A percentile compares a stretch with the other conserved stretches of the same genome.
Conservation (phyloP, 768 basidiomycete genomes). For the Leccinum sublutescens region DNA sequence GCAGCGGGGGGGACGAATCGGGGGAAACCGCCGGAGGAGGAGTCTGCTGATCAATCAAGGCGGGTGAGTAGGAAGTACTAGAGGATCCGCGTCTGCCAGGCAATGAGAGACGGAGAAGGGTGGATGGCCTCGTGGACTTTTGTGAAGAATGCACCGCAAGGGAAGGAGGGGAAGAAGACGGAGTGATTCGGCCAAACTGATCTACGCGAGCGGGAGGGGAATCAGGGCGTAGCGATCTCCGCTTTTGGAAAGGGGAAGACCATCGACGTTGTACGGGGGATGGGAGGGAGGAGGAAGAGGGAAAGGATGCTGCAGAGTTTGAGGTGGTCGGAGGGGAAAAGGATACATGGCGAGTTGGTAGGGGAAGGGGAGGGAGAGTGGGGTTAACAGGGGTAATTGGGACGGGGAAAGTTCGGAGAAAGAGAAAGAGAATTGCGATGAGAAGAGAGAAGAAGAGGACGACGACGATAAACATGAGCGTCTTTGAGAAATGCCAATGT, state of each 20-base stretch:
- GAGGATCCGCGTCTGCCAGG: constrained; percentile 10
- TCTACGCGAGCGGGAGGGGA: neutral
- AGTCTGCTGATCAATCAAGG: neutral
- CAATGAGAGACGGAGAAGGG: constrained; percentile 9
- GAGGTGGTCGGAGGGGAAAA: neutral
- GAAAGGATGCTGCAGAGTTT: neutral
- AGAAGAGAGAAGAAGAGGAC: constrained; percentile 3
- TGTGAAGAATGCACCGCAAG: neutral
- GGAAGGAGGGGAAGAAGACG: neutral
- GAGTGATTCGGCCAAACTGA: constrained; percentile 6
- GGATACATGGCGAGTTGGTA: constrained; percentile 20
- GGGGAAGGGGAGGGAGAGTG: neutral
- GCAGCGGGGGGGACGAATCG: constrained; percentile 1
- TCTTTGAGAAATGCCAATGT: too few relatives aligned
- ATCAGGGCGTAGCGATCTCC: neutral
- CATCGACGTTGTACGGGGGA: neutral
- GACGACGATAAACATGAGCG: constrained; percentile 11
- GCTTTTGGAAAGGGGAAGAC: constrained; percentile 7
- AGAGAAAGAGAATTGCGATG: neutral
- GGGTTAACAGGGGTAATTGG: neutral
- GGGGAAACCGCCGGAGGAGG: neutral
- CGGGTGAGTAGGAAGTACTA: neutral
- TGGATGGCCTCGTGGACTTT: constrained; percentile 1
- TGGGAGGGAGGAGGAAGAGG: neutral
- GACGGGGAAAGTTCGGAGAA: neutral